Conservation (phyloP, 2,329 filamentous ascomycete species). For the Fusarium odoratissimum region DNA sequence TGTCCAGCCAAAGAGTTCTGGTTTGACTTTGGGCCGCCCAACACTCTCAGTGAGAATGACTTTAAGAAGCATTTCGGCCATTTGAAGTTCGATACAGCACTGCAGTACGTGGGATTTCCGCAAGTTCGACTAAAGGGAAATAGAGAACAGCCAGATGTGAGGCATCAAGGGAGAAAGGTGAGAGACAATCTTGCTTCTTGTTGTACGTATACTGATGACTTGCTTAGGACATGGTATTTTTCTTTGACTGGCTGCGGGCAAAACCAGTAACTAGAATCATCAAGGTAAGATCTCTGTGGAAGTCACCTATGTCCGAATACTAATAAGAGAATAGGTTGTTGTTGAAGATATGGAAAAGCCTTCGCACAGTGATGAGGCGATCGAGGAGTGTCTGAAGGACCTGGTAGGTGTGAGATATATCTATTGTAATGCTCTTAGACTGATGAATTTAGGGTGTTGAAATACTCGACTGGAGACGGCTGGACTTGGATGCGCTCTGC, state of each 20-base stretch:
- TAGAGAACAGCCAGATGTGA: neutral
- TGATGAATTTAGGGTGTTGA: neutral
- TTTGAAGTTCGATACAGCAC: slow-evolving; percentile 1
- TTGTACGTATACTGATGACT: too few species aligned
- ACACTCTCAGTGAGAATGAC: neutral
- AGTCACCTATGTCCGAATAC: too few species aligned
- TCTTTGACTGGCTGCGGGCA: slow-evolving; percentile 8
- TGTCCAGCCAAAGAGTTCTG: neutral
- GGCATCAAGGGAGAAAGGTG: slow-evolving; percentile 4
- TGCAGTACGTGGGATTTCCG: slow-evolving; percentile 21
- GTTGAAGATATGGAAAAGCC: slow-evolving; percentile 16
- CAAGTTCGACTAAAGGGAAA: neutral
- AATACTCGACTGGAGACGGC: neutral
- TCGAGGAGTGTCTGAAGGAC: slow-evolving; percentile 3
- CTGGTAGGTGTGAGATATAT: neutral
- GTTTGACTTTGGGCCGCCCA: neutral
- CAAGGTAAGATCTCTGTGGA: neutral
- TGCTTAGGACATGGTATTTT: slow-evolving; percentile 7
- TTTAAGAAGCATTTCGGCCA: slow-evolving; percentile 8
- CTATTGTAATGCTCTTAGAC: fast-evolving
- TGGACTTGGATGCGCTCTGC: neutral
- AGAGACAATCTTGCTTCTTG: fast-evolving
- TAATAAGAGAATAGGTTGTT: neutral
- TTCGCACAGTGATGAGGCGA: slow-evolving; percentile 18
- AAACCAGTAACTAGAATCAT: neutral